Conservation (phyloP, 768 basidiomycete species). For the Crepidotus variabilis region DNA sequence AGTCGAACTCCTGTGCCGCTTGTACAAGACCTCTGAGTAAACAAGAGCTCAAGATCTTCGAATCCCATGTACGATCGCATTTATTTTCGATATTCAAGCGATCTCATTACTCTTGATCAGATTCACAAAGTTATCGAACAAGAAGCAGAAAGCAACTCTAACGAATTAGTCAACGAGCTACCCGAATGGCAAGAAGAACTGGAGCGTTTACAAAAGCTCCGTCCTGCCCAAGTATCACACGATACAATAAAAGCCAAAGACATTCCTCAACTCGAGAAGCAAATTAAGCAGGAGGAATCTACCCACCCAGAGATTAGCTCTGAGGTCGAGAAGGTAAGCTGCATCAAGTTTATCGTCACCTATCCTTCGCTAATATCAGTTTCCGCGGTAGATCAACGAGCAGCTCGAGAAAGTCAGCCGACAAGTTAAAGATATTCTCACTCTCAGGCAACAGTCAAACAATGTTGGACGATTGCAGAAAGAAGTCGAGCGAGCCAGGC, state of each 20-base stretch:
- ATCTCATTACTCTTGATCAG: constrained; percentile 32
- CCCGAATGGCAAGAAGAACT: constrained; percentile 60
- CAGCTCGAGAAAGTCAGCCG: constrained; percentile 49
- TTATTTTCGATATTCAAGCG: neutral
- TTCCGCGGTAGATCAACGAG: constrained; percentile 43
- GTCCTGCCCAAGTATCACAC: constrained; percentile 51
- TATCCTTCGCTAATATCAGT: constrained; percentile 5
- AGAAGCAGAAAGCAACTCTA: constrained; percentile 42
- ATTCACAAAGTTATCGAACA: constrained; percentile 60
- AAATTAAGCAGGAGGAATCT: constrained; percentile 55
- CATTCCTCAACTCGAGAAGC: constrained; percentile 61
- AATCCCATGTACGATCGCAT: constrained; percentile 56
- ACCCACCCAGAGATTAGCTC: constrained; percentile 48
- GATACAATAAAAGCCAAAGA: constrained; percentile 56
- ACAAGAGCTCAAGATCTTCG: constrained; percentile 50
- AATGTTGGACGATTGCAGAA: constrained; percentile 55
- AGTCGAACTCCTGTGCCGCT: constrained; percentile 66
- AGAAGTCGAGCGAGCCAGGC: constrained; percentile 55
- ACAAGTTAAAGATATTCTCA: constrained; percentile 56
- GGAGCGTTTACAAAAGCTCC: constrained; percentile 50
- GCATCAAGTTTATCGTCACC: neutral
- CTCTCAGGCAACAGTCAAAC: constrained; percentile 57
- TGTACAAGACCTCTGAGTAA: constrained; percentile 71
- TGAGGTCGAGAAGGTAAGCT: constrained; percentile 60
- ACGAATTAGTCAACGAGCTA: constrained; percentile 43